Evolutionary conservation across 192 early-diverging fungal species (phyloP).

Genomic region (Podochytrium sp.): DNA sequence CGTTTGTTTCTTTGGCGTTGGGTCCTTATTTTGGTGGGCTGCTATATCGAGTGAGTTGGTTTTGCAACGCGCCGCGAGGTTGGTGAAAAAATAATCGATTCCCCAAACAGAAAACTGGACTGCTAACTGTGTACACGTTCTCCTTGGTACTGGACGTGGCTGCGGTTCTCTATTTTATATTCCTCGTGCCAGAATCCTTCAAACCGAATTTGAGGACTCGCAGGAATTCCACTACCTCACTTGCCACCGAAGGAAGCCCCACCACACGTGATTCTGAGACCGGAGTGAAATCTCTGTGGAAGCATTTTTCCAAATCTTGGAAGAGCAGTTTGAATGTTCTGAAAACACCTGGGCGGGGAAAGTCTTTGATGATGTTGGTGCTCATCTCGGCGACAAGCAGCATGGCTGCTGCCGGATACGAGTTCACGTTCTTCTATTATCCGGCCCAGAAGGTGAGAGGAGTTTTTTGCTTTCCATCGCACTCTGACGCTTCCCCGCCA

Average conservation of each 20-base stretch:
- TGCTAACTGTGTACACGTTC: constrained; percentile 35
- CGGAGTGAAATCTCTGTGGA: neutral
- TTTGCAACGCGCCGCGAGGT: no score
- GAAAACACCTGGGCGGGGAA: constrained; percentile 9
- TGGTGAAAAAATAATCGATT: no score
- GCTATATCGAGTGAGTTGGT: constrained; percentile 29
- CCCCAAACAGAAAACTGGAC: constrained; percentile 34
- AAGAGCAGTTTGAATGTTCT: constrained; percentile 14
- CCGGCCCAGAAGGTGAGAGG: constrained; percentile 17
- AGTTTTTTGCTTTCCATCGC: neutral
- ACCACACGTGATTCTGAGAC: neutral
- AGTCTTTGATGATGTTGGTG: constrained; percentile 25
- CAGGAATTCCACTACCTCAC: neutral
- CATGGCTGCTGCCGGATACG: constrained; percentile 13
- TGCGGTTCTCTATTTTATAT: constrained; percentile 25
- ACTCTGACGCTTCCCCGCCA: neutral
- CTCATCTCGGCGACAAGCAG: constrained; percentile 17
- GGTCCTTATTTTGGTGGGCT: constrained; percentile 48
- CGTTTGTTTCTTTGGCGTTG: constrained; percentile 40
- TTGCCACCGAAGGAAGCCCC: neutral
- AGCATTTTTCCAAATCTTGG: constrained; percentile 12
- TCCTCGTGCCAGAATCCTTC: constrained; percentile 50
- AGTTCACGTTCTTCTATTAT: constrained; percentile 45
- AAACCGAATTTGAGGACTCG: neutral
- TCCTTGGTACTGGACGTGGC: constrained; percentile 32